Evolutionary conservation across 139 green algal genomes (phyloP), one percentile per base, ranked within the genome.

Genomic region (Astrephomene gubernaculifera): DNA sequence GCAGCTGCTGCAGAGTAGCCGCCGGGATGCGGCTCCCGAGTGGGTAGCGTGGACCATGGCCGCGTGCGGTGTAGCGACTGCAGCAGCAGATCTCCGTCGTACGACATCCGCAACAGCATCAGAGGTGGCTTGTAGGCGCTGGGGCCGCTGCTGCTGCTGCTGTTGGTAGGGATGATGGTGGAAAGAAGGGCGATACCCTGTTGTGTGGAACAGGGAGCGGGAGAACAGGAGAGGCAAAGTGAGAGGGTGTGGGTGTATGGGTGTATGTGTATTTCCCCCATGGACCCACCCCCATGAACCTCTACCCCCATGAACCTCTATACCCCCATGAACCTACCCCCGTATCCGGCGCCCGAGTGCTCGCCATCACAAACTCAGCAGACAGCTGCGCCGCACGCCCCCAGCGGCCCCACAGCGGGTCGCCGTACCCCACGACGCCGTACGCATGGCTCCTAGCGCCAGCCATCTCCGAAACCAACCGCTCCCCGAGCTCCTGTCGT

Each of bases 41-140:
- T 79, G 10, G 24, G 25, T 12, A 79, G 71, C 29, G 45, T 24
- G 7, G 71, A 25, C 7, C 74, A 36, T 5, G 74, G 54, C 27
- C 54, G 36, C 39, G 57, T 54, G 31, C 74, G 54, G 29, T 1
- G 19, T 8, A 82, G 41, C 2, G 54, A 27, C 74, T 82, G 74
- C 38, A 82, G 54, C 54, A 60, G 27, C 27, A 82, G 38, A 57
- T 82, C 74, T 22, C 74, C 74, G 39, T 82, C 74, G 74, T 82
- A 60, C 25, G 74, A 82, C 39, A 71, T 54, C 2, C 74, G 74
- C 25, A 82, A 36, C 14, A 82, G 74, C 54, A 82, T 31, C 74
- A 68, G 53, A 27, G 38, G 54, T 7, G 38, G 7, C 45, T 10
- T 0, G 5, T 31, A 2, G 44, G 27, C 45, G 71, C 22, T 2